Base-by-base conservation (phyloP, 495 filamentous ascomycete species). In the Articulospora tetracladia region DNA sequence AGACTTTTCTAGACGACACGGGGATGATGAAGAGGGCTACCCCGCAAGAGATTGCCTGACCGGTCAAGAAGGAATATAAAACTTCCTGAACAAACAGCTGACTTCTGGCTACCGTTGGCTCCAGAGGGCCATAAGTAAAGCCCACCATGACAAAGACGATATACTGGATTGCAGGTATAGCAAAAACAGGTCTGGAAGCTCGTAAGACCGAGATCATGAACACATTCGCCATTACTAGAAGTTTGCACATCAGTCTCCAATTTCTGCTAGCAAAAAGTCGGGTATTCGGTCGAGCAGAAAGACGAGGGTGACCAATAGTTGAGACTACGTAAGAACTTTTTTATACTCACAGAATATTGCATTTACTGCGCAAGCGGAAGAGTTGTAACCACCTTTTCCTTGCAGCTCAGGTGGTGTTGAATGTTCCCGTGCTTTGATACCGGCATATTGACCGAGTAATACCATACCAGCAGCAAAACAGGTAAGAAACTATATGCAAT, bases 351-450 rank as follows among this genome's bases (percentile, higher is more conserved):
- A 76, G 86, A 89, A 94, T 1, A 92, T 74, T 0, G 74, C 90
- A 55, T 81, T 86, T 2, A 93, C 88, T 0, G 82, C 89, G 0
- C 85, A 84, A 13, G 89, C 87, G 6, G 88, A 89, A 10, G 89
- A 86, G 64, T 92, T 93, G 71, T 93, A 95, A 0, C 59, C 44
- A 1, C 28, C n/a, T 12, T 36, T 49, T 4, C 28, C 36, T 13
- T 19, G 53, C 10, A 59, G 61, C 10, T 57, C 55, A 0, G 76
- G 60, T 8, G 68, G 52, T 4, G 66, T 63, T 1, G 87, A 87
- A 63, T 90, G 74, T 26, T 82, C 60, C 44, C 91, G 82, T 0
- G 90, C 90, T 64, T 87, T 77, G 55, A 91, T 76, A 27, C 77
- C 78, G 28, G 82, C 83, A 73, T 80, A 93, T 57, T 89, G 78